Percentiles rank a stretch among this genome's conserved stretches.
These are phyloP conservation scores for Saraca asoca DNA, from an alignment of 331 rosid genomes.

Conservation along the genomic window DNA sequence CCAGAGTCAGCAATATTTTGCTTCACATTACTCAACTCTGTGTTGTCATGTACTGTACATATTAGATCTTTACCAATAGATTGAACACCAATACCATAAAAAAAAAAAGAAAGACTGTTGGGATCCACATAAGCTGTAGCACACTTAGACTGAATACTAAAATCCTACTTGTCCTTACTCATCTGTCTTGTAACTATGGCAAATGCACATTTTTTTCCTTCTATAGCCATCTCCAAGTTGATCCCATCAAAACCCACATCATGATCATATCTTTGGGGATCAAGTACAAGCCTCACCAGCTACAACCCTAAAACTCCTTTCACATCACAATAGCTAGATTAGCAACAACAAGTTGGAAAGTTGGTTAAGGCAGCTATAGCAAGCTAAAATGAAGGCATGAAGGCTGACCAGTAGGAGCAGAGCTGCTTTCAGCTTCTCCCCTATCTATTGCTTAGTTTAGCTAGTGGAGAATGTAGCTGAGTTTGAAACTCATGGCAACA, in stretches of 20 bases:
- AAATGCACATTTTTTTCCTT: constrained; percentile 52
- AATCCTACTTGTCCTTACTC: constrained; percentile 77
- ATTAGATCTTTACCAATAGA: constrained; percentile 71
- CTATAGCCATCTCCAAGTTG: constrained; percentile 68
- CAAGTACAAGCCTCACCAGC: constrained; percentile 90
- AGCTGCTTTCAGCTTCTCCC: no score
- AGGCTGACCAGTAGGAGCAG: no score
- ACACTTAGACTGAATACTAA: constrained; percentile 79
- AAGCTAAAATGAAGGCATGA: no score
- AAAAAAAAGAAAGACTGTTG: constrained; percentile 55
- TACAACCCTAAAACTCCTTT: no score
- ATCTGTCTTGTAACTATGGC: constrained; percentile 74
- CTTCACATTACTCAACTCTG: constrained; percentile 61
- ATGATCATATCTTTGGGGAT: constrained; percentile 97
- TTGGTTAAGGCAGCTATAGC: no score
- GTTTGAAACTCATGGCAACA: no score
- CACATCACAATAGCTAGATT: no score
- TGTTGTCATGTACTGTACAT: constrained; percentile 63
- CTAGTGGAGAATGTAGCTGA: no score
- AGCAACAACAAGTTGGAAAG: no score
- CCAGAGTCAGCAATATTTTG: constrained; percentile 71
- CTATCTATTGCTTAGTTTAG: no score
- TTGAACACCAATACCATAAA: constrained; percentile 86
- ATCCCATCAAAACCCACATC: constrained; percentile 91
- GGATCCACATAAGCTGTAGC: constrained; percentile 70